These are phyloP conservation scores for Ascochyta fabae DNA, from an alignment of 2,329 filamentous ascomycete genomes.

Conservation along the genomic window DNA sequence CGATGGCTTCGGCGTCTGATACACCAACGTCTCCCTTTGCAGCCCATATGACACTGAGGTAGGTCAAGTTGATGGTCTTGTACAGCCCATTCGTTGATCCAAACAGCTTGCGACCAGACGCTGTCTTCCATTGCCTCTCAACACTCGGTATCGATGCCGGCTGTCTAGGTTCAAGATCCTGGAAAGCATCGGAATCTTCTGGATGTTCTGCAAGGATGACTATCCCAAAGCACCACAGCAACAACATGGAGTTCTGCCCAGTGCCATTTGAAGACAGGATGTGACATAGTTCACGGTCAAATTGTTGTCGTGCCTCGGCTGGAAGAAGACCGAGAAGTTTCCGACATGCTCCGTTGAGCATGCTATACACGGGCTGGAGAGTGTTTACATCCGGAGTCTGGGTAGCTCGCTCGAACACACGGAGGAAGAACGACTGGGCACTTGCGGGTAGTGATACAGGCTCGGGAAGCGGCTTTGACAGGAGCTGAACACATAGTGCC, in stretches of 20 bases:
- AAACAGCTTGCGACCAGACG: slow-evolving; percentile 42
- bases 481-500: slow-evolving; percentile 40
- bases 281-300: slow-evolving; percentile 38
- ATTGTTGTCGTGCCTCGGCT: slow-evolving; percentile 24
- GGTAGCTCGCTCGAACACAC: slow-evolving; percentile 37
- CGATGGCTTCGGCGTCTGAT: slow-evolving; percentile 36
- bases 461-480: slow-evolving; percentile 42
- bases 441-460: slow-evolving; percentile 39
- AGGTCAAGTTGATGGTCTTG: slow-evolving; percentile 42
- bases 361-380: slow-evolving; percentile 38
- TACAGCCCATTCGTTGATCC: slow-evolving; percentile 28
- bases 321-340: slow-evolving; percentile 37
- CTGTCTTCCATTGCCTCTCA: slow-evolving; percentile 37
- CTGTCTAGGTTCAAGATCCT: slow-evolving; percentile 8
- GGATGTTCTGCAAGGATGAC: slow-evolving; percentile 37
- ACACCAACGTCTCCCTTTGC: slow-evolving; percentile 31
- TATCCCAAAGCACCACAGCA: slow-evolving; percentile 45
- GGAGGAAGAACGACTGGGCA: slow-evolving; percentile 45
- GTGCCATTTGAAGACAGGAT: slow-evolving; percentile 34
- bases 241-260: slow-evolving; percentile 35
- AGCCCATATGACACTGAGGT: slow-evolving; percentile 40
- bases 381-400: slow-evolving; percentile 31
- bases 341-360: slow-evolving; percentile 47
- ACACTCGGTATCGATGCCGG: slow-evolving; percentile 1
- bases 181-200: slow-evolving; percentile 3